Percentiles rank a stretch among this genome's conserved stretches.
Evolutionary conservation across 164 flowering plant genomes (phyloP).

Genomic region (Vitis rupestris): DNA sequence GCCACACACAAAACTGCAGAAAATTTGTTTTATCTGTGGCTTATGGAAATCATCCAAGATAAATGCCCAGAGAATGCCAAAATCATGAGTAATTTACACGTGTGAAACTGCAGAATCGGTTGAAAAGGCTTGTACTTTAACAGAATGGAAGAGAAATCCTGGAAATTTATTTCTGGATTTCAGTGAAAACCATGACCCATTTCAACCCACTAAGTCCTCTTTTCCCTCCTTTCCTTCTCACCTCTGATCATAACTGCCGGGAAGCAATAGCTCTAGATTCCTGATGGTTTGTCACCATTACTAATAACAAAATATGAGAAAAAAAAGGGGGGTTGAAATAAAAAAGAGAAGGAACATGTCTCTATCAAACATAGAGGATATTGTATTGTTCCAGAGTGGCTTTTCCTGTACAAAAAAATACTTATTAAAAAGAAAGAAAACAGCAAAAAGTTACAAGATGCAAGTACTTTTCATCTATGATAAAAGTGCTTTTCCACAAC

Average conservation of each 20-base stretch:
- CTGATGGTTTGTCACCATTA: conserved; percentile 40
- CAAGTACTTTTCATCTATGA: too few species aligned
- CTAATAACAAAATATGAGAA: not conserved
- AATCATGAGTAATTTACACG: conserved; percentile 33
- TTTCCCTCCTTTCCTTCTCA: conserved; percentile 7
- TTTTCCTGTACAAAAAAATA: not conserved
- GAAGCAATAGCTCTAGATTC: conserved; percentile 47
- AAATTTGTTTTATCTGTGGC: conserved; percentile 14
- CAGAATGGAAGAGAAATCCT: conserved; percentile 15
- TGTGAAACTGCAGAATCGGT: conserved; percentile 35
- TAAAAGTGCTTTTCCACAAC: not conserved
- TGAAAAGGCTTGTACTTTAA: conserved; percentile 21
- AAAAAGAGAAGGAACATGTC: conserved; percentile 9
- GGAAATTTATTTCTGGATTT: conserved; percentile 42
- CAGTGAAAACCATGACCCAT: conserved; percentile 29
- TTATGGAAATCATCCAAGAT: conserved; percentile 6
- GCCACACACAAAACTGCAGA: conserved; percentile 17
- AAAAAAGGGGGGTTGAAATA: not conserved
- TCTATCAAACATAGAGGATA: conserved; percentile 16
- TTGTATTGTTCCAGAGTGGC: conserved; percentile 22
- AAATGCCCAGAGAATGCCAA: conserved; percentile 29
- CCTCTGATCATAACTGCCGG: conserved; percentile 20
- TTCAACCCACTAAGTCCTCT: conserved; percentile 17
- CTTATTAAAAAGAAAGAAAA: not conserved
- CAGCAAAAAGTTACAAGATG: too few species aligned